Evolutionary conservation across 805 yeast species (phyloP), one percentile per base, ranked within the genome.

Genomic region (Candida loeiensis): DNA sequence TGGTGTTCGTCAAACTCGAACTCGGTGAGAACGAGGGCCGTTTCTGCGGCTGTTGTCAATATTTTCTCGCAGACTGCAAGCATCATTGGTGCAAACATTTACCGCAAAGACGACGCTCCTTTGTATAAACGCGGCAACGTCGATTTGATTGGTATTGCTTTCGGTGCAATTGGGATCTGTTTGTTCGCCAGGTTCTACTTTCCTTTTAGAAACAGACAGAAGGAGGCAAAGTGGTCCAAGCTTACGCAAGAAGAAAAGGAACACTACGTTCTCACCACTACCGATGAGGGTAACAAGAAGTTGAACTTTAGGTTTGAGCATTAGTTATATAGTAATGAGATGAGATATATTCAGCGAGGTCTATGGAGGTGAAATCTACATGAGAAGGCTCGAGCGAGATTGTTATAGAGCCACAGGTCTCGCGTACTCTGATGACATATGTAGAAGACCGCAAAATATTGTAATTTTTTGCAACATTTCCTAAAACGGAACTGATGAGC

Each of bases 1-100:
- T 77, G 85, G 80, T 73, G 79, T 43, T 80, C 88, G 0, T 56
- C 76, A 17, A 81, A 81, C 48, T 71, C 85, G 6, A 75, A 77
- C 54, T 67, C 81, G 1, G 83, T 82, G 16, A 60, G 81, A 15
- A 65, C 77, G 2, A 64, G 90, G 48, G 76, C 87, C 0, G 79
- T 82, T 3, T 71, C 82, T 9, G 77, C 86, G 0, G 80, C 89
- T 0, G 44, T 82, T 36, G 80, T 76, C 53, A 83, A 82, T 50
- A 79, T 82, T 68, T 74, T 71, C 54, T 78, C 76, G 1, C 90
- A 83, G 51, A 63, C 77, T 0, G 82, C 80, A 1, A 58, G 66
- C 12, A 77, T 83, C 36, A 62, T 74, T 9, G 63, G 78, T 2
- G 62, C 79, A 7, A 76, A 82, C 48, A 69, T 84, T 5, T 83